phyloP scores from a whole-genome alignment of 2,329 filamentous ascomycete genomes.

The Fusarium dlaminii region DNA sequence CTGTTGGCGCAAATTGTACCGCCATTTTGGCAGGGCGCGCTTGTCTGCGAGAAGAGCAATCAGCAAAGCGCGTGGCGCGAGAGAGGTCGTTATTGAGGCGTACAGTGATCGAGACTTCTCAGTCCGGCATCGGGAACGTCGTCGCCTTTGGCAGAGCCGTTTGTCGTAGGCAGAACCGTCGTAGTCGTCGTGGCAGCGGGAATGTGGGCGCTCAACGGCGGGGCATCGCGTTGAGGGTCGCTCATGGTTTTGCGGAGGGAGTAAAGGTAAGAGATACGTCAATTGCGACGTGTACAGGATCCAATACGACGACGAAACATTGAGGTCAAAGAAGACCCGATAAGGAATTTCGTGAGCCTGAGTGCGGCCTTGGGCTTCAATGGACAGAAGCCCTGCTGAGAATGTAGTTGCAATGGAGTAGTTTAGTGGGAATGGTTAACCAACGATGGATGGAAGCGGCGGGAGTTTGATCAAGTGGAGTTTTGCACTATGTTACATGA shows the following conservation, averaged over 20 bases:
- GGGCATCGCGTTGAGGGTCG: slow-evolving; percentile 47
- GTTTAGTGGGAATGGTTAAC: slow-evolving; percentile 5
- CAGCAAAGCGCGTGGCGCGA: slow-evolving; percentile 8
- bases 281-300: slow-evolving; percentile 35
- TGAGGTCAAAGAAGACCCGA: slow-evolving; percentile 8
- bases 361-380: slow-evolving; percentile 11
- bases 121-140: slow-evolving; percentile 74
- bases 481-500: slow-evolving; percentile 15
- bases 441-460: neutral
- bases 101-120: slow-evolving; percentile 82
- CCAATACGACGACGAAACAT: slow-evolving; percentile 28
- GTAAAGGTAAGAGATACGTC: slow-evolving; percentile 17
- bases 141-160: slow-evolving; percentile 32
- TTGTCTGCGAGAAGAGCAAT: slow-evolving; percentile 67
- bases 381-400: slow-evolving; percentile 10
- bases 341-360: slow-evolving; percentile 17
- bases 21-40: slow-evolving; percentile 84
- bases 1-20: slow-evolving; percentile 82
- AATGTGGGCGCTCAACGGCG: slow-evolving; percentile 33
- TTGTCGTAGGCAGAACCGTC: slow-evolving; percentile 10
- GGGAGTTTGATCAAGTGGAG: slow-evolving; percentile 29
- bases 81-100: neutral
- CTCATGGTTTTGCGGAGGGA: slow-evolving; percentile 42
- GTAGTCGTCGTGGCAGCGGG: slow-evolving; percentile 26
- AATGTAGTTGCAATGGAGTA: slow-evolving; percentile 15